phyloP scores from a whole-genome alignment of 257 asterid species.

The Rauvolfia tetraphylla region DNA sequence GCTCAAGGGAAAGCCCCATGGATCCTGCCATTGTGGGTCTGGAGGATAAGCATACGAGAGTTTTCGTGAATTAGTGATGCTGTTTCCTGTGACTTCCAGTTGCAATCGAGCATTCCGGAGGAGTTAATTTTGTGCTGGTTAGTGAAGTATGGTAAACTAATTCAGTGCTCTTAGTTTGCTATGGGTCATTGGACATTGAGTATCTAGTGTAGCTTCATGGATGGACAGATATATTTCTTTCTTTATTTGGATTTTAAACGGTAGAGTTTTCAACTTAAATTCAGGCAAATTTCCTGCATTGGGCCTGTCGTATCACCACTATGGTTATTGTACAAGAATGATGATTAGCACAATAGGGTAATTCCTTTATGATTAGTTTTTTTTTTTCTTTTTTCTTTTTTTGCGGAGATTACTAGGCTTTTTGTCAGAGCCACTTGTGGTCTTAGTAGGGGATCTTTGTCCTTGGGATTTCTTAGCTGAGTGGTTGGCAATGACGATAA shows the following conservation, averaged over 20 bases:
- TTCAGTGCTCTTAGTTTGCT: neutral
- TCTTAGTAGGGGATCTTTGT: neutral
- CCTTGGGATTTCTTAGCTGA: neutral
- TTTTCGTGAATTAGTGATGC: neutral
- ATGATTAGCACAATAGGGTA: neutral
- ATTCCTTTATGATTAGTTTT: neutral
- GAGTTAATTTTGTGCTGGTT: neutral
- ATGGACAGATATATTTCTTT: neutral
- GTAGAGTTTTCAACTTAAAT: neutral
- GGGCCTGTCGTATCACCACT: neutral
- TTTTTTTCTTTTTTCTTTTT: too few species aligned
- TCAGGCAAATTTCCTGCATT: neutral
- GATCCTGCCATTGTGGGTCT: neutral
- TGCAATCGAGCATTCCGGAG: neutral
- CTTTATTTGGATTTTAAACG: neutral
- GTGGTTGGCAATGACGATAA: neutral
- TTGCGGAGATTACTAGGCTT: neutral
- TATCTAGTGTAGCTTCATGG: neutral
- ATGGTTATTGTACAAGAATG: neutral
- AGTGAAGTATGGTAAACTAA: neutral
- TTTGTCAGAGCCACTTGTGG: neutral
- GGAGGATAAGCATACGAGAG: neutral
- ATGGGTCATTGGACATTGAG: neutral
- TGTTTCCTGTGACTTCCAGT: neutral
- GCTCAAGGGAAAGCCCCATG: neutral